Percentiles rank a stretch among this genome's conserved stretches.
These are phyloP conservation scores for Flueggea neowawraea DNA, from an alignment of 441 rosid genomes.

Conservation along the genomic window DNA sequence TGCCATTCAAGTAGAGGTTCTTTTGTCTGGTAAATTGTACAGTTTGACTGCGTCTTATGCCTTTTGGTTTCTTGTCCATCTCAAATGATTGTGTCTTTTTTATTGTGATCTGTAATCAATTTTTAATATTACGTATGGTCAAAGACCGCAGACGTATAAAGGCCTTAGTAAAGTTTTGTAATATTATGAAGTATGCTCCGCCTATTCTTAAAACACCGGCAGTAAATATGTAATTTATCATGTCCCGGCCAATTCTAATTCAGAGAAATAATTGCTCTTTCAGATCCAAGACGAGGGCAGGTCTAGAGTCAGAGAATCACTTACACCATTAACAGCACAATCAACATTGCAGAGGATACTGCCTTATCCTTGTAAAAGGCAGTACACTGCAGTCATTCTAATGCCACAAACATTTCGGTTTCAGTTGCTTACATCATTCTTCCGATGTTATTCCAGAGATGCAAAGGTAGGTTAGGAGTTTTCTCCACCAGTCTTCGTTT, in stretches of 20 bases:
- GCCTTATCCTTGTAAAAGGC: constrained; percentile 80
- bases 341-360: constrained; percentile 59
- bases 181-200: too few relatives aligned
- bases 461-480: constrained; percentile 48
- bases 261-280: background rate
- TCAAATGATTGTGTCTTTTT: too few relatives aligned
- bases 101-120: too few relatives aligned
- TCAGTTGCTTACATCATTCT: constrained; percentile 42
- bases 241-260: background rate
- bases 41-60: too few relatives aligned
- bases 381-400: constrained; percentile 78
- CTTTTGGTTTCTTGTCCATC: too few relatives aligned
- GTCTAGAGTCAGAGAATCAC: constrained; percentile 56
- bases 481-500: background rate
- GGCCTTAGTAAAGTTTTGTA: too few relatives aligned
- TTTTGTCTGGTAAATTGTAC: too few relatives aligned
- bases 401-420: constrained; percentile 69
- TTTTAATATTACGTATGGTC: too few relatives aligned
- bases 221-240: too few relatives aligned
- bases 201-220: too few relatives aligned
- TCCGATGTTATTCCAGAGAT: constrained; percentile 33
- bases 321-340: constrained; percentile 54
- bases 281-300: constrained; percentile 91
- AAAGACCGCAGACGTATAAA: too few relatives aligned
- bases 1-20: too few relatives aligned